phyloP scores from a whole-genome alignment of 208 protist genomes.

The Acanthamoeba castellanii region DNA sequence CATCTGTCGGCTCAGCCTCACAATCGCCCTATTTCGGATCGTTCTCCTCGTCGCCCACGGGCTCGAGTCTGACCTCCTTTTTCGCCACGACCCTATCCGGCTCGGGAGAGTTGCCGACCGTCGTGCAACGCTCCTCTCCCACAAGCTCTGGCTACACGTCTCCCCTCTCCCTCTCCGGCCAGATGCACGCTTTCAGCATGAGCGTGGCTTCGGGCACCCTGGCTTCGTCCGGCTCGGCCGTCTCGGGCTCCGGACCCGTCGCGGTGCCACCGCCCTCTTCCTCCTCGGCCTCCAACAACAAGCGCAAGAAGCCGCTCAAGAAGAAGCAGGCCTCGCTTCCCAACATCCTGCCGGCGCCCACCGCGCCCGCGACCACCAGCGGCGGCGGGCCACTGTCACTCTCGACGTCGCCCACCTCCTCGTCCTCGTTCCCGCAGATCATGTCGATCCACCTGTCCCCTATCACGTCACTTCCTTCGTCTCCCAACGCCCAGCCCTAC shows the following conservation, averaged over 20 bases:
- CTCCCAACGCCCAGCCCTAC: constrained; percentile 11
- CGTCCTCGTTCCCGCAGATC: background rate
- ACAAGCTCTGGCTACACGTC: background rate
- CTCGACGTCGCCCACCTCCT: constrained; percentile 6
- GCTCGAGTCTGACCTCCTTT: background rate
- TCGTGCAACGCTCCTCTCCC: background rate
- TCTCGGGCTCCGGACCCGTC: background rate
- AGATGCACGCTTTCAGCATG: background rate
- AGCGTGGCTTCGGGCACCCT: background rate
- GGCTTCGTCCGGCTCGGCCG: background rate
- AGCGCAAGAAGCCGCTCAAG: constrained; percentile 57
- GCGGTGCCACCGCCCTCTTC: background rate
- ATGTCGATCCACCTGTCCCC: background rate
- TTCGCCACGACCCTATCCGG: background rate
- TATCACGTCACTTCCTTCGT: background rate
- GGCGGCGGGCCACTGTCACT: background rate
- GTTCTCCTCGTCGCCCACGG: background rate
- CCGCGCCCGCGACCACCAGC: background rate
- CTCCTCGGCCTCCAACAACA: background rate
- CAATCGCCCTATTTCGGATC: background rate
- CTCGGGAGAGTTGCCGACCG: background rate
- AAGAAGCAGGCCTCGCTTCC: constrained; percentile 30
- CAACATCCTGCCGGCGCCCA: background rate
- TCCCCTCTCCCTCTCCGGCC: constrained; percentile 23
- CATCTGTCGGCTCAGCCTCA: background rate